A percentile compares a stretch with the other conserved stretches of the same genome.
phyloP scores from a whole-genome alignment of 805 yeast genomes.

The Wickerhamiella domercqiae region DNA sequence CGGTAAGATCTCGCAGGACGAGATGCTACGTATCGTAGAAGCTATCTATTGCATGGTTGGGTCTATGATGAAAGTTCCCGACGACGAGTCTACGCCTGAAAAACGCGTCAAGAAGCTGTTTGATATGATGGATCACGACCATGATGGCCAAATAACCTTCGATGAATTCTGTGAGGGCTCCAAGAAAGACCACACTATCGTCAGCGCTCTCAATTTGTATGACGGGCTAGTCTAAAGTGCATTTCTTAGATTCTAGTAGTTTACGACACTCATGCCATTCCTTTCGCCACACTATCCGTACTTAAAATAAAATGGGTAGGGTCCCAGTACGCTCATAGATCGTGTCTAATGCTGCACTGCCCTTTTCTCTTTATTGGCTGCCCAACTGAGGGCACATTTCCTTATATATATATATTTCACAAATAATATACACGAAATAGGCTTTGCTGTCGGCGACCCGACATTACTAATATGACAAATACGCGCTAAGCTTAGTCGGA shows the following conservation, averaged over 20 bases:
- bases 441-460: too few species aligned
- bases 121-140: slow-evolving; percentile 51
- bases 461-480: too few species aligned
- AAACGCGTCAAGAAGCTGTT: slow-evolving; percentile 72
- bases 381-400: too few species aligned
- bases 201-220: slow-evolving; percentile 61
- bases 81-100: slow-evolving; percentile 87
- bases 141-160: slow-evolving; percentile 52
- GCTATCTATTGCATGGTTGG: slow-evolving; percentile 95
- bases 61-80: slow-evolving; percentile 73
- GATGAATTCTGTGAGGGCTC: slow-evolving; percentile 76
- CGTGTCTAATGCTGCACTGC: too few species aligned
- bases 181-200: slow-evolving; percentile 61
- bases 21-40: slow-evolving; percentile 61
- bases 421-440: too few species aligned
- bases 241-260: too few species aligned
- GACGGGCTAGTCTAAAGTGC: slow-evolving; percentile 51
- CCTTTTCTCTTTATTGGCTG: too few species aligned
- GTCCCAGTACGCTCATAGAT: too few species aligned
- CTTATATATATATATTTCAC: too few species aligned
- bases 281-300: background rate
- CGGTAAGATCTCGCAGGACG: slow-evolving; percentile 61
- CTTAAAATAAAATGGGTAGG: background rate
- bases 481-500: too few species aligned
- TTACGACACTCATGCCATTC: too few species aligned